Evolutionary conservation across 352 stramenopile species (phyloP).

Genomic region (Phytophthora meadii): DNA sequence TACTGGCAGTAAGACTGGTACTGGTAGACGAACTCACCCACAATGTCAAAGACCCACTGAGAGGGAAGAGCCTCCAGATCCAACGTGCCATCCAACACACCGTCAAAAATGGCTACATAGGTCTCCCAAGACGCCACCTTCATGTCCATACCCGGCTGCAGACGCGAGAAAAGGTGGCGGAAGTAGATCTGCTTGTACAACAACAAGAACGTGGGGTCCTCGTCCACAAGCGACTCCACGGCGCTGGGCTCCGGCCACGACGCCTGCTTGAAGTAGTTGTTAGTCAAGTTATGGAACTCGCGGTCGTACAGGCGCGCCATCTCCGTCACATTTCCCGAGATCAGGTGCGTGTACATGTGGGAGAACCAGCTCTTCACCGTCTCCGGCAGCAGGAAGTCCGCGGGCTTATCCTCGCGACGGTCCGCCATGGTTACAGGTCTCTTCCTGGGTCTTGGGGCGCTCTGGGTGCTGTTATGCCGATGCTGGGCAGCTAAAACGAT

Average conservation of each 20-base stretch:
- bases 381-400: slow-evolving; percentile 89
- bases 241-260: slow-evolving; percentile 94
- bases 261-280: slow-evolving; percentile 95
- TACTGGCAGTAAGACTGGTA: slow-evolving; percentile 99
- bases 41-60: slow-evolving; percentile 98
- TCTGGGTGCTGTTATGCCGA: slow-evolving; percentile 11
- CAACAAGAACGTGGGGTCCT: slow-evolving; percentile 93
- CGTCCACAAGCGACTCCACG: slow-evolving; percentile 83
- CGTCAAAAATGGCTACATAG: slow-evolving; percentile 96
- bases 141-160: slow-evolving; percentile 88
- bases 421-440: slow-evolving; percentile 51
- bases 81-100: slow-evolving; percentile 87
- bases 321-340: slow-evolving; percentile 81
- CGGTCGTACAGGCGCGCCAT: slow-evolving; percentile 90
- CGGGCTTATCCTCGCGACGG: slow-evolving; percentile 84
- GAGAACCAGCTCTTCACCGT: slow-evolving; percentile 91
- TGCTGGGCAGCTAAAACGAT: slow-evolving; percentile 45
- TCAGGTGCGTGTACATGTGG: slow-evolving; percentile 87
- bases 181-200: slow-evolving; percentile 98
- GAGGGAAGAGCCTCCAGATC: slow-evolving; percentile 90
- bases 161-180: slow-evolving; percentile 95
- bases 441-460: neutral
- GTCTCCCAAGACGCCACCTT: slow-evolving; percentile 94
- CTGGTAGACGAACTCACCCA: slow-evolving; percentile 99
- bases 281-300: slow-evolving; percentile 88